phyloP scores from a whole-genome alignment of 2,329 filamentous ascomycete genomes.

The Aschersonia sp. region DNA sequence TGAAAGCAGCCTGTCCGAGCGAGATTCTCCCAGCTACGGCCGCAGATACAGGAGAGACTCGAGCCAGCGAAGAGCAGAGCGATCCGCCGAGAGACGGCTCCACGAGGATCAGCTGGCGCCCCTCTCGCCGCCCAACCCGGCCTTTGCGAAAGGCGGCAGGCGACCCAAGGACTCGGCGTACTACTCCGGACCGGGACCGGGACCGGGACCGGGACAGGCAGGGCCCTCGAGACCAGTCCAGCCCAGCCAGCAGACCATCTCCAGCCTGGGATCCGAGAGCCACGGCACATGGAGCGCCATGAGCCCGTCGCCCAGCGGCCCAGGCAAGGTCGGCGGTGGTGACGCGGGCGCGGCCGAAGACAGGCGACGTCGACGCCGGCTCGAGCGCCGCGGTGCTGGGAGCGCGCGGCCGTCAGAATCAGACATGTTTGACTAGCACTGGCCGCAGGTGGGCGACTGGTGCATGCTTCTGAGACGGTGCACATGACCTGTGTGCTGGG shows the following conservation, averaged over 20 bases:
- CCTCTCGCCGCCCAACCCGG: conserved; percentile 40
- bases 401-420: conserved; percentile 16
- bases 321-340: conserved; percentile 12
- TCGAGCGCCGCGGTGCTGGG: conserved; percentile 34
- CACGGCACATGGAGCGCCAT: conserved; percentile 40
- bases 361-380: conserved; percentile 37
- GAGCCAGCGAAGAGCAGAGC: conserved; percentile 28
- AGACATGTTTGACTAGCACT: not conserved
- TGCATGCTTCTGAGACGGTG: no score
- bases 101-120: conserved; percentile 27
- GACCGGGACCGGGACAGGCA: conserved; percentile 4
- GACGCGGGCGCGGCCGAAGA: conserved; percentile 30
- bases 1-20: conserved; percentile 39
- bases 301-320: conserved; percentile 30
- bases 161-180: conserved; percentile 45
- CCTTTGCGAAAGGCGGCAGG: conserved; percentile 36
- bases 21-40: conserved; percentile 32
- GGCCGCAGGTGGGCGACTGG: no score
- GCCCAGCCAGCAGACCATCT: conserved; percentile 24
- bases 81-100: conserved; percentile 28
- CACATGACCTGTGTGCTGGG: no score
- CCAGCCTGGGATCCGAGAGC: conserved; percentile 33
- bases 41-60: conserved; percentile 39
- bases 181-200: conserved; percentile 31
- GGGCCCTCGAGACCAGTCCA: conserved; percentile 27